phyloP scores from a whole-genome alignment of 2,329 filamentous ascomycete species.

The Fusarium verticillioides region DNA sequence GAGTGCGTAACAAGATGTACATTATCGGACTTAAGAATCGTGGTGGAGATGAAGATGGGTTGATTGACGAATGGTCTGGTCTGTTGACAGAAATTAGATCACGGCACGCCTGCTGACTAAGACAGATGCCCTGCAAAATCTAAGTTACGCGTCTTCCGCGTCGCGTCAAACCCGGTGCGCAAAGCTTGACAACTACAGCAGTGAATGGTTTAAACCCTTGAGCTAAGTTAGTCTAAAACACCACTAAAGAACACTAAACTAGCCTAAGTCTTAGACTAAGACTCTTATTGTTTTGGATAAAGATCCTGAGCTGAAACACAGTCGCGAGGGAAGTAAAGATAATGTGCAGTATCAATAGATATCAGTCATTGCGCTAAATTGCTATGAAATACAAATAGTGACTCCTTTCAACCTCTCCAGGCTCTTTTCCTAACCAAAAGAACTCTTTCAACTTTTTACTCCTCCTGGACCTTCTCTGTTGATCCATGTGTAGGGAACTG shows the following conservation, averaged over 20 bases:
- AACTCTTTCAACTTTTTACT: background rate
- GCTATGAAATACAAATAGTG: background rate
- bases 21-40: background rate
- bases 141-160: background rate
- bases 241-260: background rate
- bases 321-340: background rate
- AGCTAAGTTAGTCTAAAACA: background rate
- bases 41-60: background rate
- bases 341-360: no score
- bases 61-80: background rate
- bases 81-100: background rate
- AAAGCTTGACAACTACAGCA: background rate
- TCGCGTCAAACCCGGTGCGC: fast-evolving
- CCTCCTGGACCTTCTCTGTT: constrained; percentile 15
- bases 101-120: background rate
- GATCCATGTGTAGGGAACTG: constrained; percentile 9
- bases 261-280: background rate
- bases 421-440: background rate
- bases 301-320: background rate
- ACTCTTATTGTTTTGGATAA: background rate
- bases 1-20: fast-evolving
- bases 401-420: background rate
- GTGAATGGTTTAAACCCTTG: background rate
- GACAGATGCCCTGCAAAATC: no score
- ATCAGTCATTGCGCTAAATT: background rate